A percentile compares a stretch with the other conserved stretches of the same genome.
Conservation (phyloP, 1,139 yeast genomes). For the Hansenula lynferdii region DNA sequence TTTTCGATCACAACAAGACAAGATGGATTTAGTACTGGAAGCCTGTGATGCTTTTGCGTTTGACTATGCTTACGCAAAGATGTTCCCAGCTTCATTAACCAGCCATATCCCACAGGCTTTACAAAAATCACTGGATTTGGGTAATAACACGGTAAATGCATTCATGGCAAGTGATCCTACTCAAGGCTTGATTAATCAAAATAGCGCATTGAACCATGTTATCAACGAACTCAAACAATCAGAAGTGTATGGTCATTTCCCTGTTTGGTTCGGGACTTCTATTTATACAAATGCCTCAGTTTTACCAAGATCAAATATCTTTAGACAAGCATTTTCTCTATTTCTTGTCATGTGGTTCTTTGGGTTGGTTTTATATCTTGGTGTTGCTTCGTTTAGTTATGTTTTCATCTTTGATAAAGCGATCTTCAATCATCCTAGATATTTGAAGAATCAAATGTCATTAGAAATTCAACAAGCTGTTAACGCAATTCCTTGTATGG, state of each 20-base stretch:
- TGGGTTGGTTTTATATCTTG: constrained; percentile 77
- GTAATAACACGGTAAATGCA: constrained; percentile 10
- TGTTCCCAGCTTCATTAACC: constrained; percentile 45
- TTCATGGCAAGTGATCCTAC: constrained; percentile 5
- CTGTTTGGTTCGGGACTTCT: constrained; percentile 44
- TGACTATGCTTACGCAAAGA: constrained; percentile 65
- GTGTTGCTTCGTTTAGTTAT: constrained; percentile 75
- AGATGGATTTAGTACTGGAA: constrained; percentile 92
- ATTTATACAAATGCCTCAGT: constrained; percentile 55
- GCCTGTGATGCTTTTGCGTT: constrained; percentile 63
- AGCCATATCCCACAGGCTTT: constrained; percentile 30
- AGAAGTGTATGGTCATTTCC: constrained; percentile 44
- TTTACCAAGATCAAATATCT: constrained; percentile 62
- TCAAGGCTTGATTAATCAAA: constrained; percentile 6
- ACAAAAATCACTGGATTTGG: constrained; percentile 24
- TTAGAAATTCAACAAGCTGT: constrained; percentile 77
- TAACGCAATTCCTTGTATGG: constrained; percentile 86
- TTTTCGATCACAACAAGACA: background rate
- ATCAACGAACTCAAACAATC: background rate
- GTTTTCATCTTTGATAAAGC: constrained; percentile 76
- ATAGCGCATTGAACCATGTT: background rate
- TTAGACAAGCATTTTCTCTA: constrained; percentile 68
- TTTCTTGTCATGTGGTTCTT: constrained; percentile 72
- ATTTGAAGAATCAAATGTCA: constrained; percentile 85
- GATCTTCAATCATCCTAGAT: constrained; percentile 93